Evolutionary conservation across 192 early-diverging fungal genomes (phyloP), one percentile per base, ranked within the genome.

Genomic region (Bifiguratus adelaidae): DNA sequence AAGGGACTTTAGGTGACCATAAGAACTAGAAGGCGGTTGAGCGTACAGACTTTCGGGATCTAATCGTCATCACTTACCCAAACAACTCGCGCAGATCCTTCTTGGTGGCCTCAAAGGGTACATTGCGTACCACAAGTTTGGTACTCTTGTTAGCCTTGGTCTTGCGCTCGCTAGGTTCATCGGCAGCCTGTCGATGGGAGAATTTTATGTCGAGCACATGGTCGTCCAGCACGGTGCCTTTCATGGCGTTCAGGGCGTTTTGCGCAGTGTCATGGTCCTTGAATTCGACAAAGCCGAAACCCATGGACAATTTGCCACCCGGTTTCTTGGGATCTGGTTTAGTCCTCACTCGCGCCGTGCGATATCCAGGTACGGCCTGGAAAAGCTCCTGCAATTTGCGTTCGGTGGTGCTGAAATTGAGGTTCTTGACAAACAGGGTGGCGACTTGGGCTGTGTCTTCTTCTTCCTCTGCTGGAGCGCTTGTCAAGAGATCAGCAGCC

Each of bases 251-350:
- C 48, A 98, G 68, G 4, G 89, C 91, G 50, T 80, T 71, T 37
- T 79, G 61, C 13, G 95, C 95, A 46, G 83, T 78, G 30, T 90
- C 81, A 49, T 86, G 80, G 28, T 50, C 71, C 34, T 69, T 68
- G 70, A 92, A 98, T 72, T 98, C 92, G 40, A 91, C 74, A 65
- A 98, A 98, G 41, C 95, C 95, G 68, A 95, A 98, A 28, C 95
- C 95, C 91, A 94, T 94, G 30, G 85, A 89, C 50, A 89, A 58
- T n/a, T 73, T 76, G 34, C 70, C 69, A 9, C 77, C 80, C 4
- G 83, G 76, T 13, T 80, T 80, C 75, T 95, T 95, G 34, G 85
- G 65, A 52, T 95, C 89, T 40, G 77, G 77, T 55, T 95, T 95
- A 47, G 77, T 82, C 18, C 85, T 79, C 30, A 98, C 80, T 32